Percentiles rank a stretch among this genome's conserved stretches.
Conservation (phyloP, 768 basidiomycete genomes). For the Hypsizygus marmoreus region DNA sequence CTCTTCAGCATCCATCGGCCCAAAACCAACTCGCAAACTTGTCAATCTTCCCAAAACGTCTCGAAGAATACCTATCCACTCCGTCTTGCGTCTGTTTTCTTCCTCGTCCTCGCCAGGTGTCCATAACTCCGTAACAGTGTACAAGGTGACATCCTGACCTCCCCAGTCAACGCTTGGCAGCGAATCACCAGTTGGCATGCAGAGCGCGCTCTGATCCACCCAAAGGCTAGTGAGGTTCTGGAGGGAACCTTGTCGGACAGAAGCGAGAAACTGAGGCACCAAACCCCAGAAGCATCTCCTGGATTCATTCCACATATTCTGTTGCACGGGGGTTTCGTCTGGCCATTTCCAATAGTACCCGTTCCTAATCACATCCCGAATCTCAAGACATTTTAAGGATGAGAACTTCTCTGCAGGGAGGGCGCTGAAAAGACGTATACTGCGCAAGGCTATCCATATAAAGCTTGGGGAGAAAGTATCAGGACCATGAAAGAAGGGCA, state of each 20-base stretch:
- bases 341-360: constrained; percentile 15
- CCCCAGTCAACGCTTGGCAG: background rate
- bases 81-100: constrained; percentile 1
- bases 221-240: constrained; percentile 18
- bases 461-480: constrained; percentile 5
- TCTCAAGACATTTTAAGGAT: constrained; percentile 15
- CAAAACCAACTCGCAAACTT: constrained; percentile 19
- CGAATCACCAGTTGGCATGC: constrained; percentile 1
- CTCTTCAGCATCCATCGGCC: constrained; percentile 8
- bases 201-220: constrained; percentile 19
- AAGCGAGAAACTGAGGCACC: constrained; percentile 17
- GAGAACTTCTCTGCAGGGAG: constrained; percentile 9
- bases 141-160: constrained; percentile 3
- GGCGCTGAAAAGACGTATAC: constrained; percentile 11
- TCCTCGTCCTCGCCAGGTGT: background rate
- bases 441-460: constrained; percentile 1
- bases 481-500: background rate
- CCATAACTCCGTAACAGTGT: constrained; percentile 14
- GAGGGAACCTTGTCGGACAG: constrained; percentile 6
- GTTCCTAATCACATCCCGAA: constrained; percentile 14
- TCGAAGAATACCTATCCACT: constrained; percentile 11
- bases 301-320: constrained; percentile 3
- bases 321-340: background rate
- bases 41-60: constrained; percentile 10
- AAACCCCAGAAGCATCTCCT: constrained; percentile 18